Evolutionary conservation across 2,329 filamentous ascomycete species (phyloP).

Genomic region (Sordariomycetes sp.): DNA sequence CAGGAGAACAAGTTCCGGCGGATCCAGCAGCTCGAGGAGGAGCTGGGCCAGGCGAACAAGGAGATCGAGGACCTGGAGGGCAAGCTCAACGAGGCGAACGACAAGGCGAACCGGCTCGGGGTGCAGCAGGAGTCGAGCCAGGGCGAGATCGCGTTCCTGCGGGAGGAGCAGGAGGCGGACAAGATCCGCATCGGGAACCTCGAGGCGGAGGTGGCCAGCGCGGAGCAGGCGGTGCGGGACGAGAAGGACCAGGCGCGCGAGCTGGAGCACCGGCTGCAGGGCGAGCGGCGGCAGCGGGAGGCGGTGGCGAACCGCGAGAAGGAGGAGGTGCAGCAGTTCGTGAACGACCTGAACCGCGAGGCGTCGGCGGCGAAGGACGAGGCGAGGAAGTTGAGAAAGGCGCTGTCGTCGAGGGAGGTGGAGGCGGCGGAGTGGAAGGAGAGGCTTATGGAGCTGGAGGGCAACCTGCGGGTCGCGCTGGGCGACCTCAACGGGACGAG

Average conservation of each 20-base stretch:
- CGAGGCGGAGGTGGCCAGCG: conserved; percentile 68
- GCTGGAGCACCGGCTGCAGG: conserved; percentile 62
- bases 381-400: conserved; percentile 70
- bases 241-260: conserved; percentile 69
- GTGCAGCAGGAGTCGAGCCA: conserved; percentile 91
- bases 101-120: conserved; percentile 76
- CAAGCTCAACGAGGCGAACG: conserved; percentile 72
- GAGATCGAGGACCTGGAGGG: conserved; percentile 82
- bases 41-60: conserved; percentile 72
- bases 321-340: conserved; percentile 85
- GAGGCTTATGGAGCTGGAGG: conserved; percentile 80
- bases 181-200: conserved; percentile 97
- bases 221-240: conserved; percentile 71
- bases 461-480: conserved; percentile 73
- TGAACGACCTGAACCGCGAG: conserved; percentile 87
- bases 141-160: conserved; percentile 85
- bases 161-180: conserved; percentile 93
- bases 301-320: conserved; percentile 81
- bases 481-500: conserved; percentile 81
- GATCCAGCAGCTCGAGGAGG: conserved; percentile 73
- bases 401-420: conserved; percentile 69
- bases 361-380: conserved; percentile 77
- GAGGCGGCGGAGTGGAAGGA: conserved; percentile 90
- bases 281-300: conserved; percentile 79
- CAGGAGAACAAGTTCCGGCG: conserved; percentile 67